Evolutionary conservation across 257 asterid species (phyloP).

Genomic region (Solanum chmielewskii): DNA sequence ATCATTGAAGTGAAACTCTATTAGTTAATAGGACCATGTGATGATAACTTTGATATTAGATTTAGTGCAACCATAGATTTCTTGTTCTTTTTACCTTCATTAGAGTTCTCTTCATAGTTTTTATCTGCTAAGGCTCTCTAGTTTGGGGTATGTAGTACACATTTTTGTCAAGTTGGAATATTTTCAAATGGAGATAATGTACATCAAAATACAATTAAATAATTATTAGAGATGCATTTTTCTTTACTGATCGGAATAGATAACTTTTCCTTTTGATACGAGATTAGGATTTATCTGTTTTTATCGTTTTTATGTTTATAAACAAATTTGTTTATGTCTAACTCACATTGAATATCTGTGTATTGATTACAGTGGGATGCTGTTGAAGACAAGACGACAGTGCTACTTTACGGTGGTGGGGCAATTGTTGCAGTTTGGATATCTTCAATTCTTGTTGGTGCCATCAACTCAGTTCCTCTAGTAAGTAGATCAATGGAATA

Average conservation of each 20-base stretch:
- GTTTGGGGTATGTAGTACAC: background rate
- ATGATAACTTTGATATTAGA: background rate
- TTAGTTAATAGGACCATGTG: background rate
- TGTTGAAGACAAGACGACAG: slow-evolving; percentile 57
- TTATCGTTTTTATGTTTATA: background rate
- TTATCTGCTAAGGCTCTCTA: background rate
- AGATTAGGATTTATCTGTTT: background rate
- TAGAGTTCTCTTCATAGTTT: background rate
- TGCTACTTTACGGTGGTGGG: slow-evolving; percentile 53
- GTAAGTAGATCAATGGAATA: slow-evolving; percentile 28
- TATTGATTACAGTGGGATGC: slow-evolving; percentile 73
- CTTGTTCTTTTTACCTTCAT: background rate
- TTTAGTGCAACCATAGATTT: background rate
- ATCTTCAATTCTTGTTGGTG: slow-evolving; percentile 67
- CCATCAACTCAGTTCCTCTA: slow-evolving; percentile 88
- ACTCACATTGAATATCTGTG: background rate
- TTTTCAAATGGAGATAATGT: background rate
- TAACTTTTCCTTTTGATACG: background rate
- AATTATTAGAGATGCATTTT: background rate
- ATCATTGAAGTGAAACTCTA: background rate
- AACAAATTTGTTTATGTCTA: background rate
- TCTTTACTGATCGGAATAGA: background rate
- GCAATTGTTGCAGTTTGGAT: slow-evolving; percentile 70
- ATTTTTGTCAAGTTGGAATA: background rate
- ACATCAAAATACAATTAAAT: background rate